phyloP scores from a whole-genome alignment of 1,284 basidiomycete species.

The Chalciporus piperatoides region DNA sequence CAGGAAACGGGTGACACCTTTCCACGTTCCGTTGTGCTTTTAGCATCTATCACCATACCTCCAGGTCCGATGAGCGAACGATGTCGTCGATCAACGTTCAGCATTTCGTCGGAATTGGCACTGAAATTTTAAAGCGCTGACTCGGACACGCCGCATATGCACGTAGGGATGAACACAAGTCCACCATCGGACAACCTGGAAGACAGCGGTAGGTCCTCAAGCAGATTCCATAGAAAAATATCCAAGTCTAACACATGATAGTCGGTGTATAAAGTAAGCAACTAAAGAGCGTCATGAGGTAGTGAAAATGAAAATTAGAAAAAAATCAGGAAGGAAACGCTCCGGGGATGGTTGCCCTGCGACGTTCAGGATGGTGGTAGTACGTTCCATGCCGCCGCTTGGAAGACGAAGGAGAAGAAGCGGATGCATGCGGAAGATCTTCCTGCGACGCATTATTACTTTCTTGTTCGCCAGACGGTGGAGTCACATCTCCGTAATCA shows the following conservation, averaged over 20 bases:
- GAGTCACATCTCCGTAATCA: conserved; percentile 25
- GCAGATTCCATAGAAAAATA: neutral
- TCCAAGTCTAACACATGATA: neutral
- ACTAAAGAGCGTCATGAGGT: neutral
- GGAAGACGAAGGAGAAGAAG: conserved; percentile 21
- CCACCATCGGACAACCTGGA: no score
- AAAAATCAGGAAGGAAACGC: conserved; percentile 24
- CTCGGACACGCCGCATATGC: no score
- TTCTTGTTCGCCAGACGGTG: conserved; percentile 18
- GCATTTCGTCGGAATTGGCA: no score
- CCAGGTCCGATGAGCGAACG: no score
- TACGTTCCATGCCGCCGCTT: conserved; percentile 32
- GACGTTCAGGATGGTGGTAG: conserved; percentile 35
- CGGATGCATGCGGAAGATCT: conserved; percentile 8
- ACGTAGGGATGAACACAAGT: no score
- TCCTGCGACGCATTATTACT: conserved; percentile 24
- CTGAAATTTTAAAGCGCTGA: no score
- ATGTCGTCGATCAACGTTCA: no score
- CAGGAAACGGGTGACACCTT: no score
- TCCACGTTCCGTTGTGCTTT: no score
- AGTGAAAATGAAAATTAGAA: no score
- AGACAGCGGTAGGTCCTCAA: no score
- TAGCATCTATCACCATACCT: no score
- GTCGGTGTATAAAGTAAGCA: conserved; percentile 5
- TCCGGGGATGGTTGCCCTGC: conserved; percentile 25